These are phyloP conservation scores for Phytophthora sp. DNA, from an alignment of 352 stramenopile species.

Conservation along the genomic window DNA sequence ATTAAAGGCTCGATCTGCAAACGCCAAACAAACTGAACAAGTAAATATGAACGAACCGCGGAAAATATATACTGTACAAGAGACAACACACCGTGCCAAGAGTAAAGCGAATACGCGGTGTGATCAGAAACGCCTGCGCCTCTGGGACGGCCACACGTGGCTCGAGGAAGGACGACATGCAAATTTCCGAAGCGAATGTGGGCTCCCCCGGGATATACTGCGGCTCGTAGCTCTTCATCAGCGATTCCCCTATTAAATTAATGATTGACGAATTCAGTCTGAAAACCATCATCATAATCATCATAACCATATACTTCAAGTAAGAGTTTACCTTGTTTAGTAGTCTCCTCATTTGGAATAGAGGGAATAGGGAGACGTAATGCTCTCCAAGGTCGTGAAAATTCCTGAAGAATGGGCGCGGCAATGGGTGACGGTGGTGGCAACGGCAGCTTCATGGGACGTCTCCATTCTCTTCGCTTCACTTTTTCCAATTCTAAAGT, in stretches of 20 bases:
- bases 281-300: background rate
- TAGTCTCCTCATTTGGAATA: background rate
- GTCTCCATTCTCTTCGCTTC: constrained; percentile 24
- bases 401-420: constrained; percentile 50
- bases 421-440: constrained; percentile 18
- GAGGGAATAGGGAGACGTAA: constrained; percentile 32
- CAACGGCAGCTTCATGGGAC: constrained; percentile 31
- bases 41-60: too few species aligned
- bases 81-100: constrained; percentile 51
- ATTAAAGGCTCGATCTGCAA: constrained; percentile 65
- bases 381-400: constrained; percentile 42
- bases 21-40: too few species aligned
- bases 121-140: constrained; percentile 53
- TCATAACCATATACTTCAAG: background rate
- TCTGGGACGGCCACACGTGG: constrained; percentile 57
- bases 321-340: constrained; percentile 17
- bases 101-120: constrained; percentile 48
- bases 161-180: constrained; percentile 47
- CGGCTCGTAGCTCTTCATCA: constrained; percentile 76
- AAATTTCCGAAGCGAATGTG: constrained; percentile 58
- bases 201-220: constrained; percentile 43
- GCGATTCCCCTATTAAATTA: constrained; percentile 31
- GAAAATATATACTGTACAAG: background rate
- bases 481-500: constrained; percentile 36
- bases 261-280: background rate